Evolutionary conservation across 2,329 filamentous ascomycete genomes (phyloP), one percentile per base, ranked within the genome.

Genomic region (Nemania sp.): DNA sequence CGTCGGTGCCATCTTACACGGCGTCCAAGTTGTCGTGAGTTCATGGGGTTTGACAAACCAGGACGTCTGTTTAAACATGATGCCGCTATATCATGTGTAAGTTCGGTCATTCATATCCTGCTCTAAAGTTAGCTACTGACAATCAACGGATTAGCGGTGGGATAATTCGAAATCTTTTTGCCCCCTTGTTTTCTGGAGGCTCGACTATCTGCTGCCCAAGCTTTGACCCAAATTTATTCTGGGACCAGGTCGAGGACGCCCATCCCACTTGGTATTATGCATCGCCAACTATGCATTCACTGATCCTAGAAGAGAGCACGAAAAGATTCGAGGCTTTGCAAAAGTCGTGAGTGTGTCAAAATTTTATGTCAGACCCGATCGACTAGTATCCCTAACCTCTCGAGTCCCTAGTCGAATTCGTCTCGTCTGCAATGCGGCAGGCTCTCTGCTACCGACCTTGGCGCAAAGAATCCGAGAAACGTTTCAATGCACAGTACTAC

Each of bases 211-310:
- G 80, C 65, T 82, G 80, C 56, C 65, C 75, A 11, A 76, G 74
- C 1, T 83, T 82, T 60, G 79, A 82, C 42, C 75, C 79, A 2
- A 78, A 74, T 59, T 69, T 80, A 14, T 83, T 83, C 63, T 83
- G 80, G 80, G 78, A 82, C 58, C 72, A 78, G 14, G 72, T 80
- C 5, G 72, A 80, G 52, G 70, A 73, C 30, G 69, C 73, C 20
- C 63, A 68, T 5, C 77, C 79, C 1, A 82, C 79, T 0, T 83
- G 80, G 80, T 83, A 82, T 64, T 82, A 82, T 61, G 80, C 80
- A 1, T 81, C 79, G 11, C 80, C 80, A 1, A 79, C 78, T 1
- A 82, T 82, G 78, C 80, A 82, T 57, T 75, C 78, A 8, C 70
- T 80, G 51, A 80, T 82, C 31, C 67, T 83, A 1, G 74, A 73